A percentile compares a stretch with the other conserved stretches of the same genome.
phyloP scores from a whole-genome alignment of 2,329 filamentous ascomycete species.

The Aspergillus ruber region DNA sequence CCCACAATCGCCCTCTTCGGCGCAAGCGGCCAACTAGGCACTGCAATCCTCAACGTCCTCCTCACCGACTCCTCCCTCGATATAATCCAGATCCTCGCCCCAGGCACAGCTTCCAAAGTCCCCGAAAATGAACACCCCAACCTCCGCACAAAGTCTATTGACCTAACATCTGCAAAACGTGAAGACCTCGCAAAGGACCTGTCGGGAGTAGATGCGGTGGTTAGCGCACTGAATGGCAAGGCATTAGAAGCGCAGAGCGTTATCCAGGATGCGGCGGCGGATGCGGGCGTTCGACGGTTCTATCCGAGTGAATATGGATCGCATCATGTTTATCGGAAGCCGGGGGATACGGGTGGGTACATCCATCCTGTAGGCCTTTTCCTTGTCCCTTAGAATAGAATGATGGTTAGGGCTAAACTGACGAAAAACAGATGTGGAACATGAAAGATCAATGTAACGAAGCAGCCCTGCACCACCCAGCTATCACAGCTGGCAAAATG shows the following conservation, averaged over 20 bases:
- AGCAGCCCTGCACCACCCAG: slow-evolving; percentile 12
- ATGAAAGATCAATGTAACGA: slow-evolving; percentile 12
- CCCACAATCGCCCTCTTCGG: slow-evolving; percentile 6
- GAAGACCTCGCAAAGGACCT: slow-evolving; percentile 9
- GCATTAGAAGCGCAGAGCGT: slow-evolving; percentile 11
- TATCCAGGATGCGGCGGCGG: slow-evolving; percentile 19
- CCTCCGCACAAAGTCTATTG: slow-evolving; percentile 2
- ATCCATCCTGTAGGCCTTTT: slow-evolving; percentile 13
- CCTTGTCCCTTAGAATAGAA: neutral
- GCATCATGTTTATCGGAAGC: slow-evolving; percentile 18
- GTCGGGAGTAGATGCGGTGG: slow-evolving; percentile 15
- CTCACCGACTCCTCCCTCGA: neutral
- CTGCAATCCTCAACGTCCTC: slow-evolving; percentile 5
- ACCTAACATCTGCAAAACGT: slow-evolving; percentile 5
- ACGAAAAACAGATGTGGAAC: slow-evolving; percentile 5
- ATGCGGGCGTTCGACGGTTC: slow-evolving; percentile 21
- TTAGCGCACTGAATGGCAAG: slow-evolving; percentile 19
- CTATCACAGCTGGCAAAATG: slow-evolving; percentile 17
- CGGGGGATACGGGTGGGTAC: slow-evolving; percentile 12
- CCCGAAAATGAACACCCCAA: neutral
- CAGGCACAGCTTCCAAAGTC: neutral
- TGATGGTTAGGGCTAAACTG: neutral
- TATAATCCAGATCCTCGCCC: neutral
- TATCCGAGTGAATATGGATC: slow-evolving; percentile 22
- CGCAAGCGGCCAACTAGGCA: slow-evolving; percentile 8